Evolutionary conservation across 495 filamentous ascomycete species (phyloP).

Genomic region (Aspergillus bridgeri): DNA sequence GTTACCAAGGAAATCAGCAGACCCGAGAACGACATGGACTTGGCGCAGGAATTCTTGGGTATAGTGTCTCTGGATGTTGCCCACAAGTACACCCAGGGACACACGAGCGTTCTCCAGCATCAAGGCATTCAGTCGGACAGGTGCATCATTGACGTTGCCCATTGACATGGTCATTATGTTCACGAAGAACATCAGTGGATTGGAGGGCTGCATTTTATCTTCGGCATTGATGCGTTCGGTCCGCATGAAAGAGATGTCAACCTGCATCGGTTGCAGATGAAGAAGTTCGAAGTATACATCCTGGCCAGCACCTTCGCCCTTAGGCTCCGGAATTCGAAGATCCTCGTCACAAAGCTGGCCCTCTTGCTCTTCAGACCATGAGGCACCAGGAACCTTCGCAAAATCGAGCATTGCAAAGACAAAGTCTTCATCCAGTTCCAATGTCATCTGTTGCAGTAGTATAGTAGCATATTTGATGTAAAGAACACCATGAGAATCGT

Average conservation of each 20-base stretch:
- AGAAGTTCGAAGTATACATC: conserved; percentile 98
- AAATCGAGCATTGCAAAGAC: conserved; percentile 95
- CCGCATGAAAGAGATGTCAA: conserved; percentile 94
- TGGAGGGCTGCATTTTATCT: conserved; percentile 78
- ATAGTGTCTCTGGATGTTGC: conserved; percentile 88
- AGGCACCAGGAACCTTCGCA: conserved; percentile 89
- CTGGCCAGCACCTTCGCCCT: conserved; percentile 73
- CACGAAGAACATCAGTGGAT: conserved; percentile 96
- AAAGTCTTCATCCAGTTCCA: conserved; percentile 97
- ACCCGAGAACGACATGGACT: conserved; percentile 92
- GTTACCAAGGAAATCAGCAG: conserved; percentile 97
- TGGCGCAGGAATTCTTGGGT: conserved; percentile 94
- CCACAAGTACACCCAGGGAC: conserved; percentile 75
- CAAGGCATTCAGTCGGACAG: conserved; percentile 84
- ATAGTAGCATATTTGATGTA: conserved; percentile 98
- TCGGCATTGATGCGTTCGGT: conserved; percentile 96
- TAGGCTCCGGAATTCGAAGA: conserved; percentile 89
- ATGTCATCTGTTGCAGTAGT: conserved; percentile 93
- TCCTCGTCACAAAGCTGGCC: conserved; percentile 85
- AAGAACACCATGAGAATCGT: conserved; percentile 94
- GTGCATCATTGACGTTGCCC: conserved; percentile 97
- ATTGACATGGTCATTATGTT: conserved; percentile 99
- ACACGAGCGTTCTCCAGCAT: conserved; percentile 95
- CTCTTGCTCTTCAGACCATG: conserved; percentile 77
- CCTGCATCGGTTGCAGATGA: conserved; percentile 95